These are phyloP conservation scores for Aegilops longissima DNA, from an alignment of 176 grass and related monocot genomes.

Conservation along the genomic window DNA sequence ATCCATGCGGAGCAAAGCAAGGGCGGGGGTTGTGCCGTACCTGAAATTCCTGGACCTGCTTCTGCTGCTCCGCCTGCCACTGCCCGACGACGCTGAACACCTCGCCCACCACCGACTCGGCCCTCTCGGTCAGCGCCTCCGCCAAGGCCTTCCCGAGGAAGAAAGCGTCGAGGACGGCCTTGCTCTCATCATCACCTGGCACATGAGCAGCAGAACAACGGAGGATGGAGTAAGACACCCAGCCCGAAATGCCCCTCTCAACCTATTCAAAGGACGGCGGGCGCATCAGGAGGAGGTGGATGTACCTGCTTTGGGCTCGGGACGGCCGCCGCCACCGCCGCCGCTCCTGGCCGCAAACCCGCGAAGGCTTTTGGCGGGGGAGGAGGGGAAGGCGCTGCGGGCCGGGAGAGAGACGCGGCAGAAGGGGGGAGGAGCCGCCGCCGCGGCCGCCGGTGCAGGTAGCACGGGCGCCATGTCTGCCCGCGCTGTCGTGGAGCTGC, in stretches of 20 bases:
- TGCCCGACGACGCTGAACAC: slow-evolving; percentile 79
- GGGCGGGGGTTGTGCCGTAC: slow-evolving; percentile 2
- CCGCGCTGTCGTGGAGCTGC: background rate
- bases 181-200: slow-evolving; percentile 73
- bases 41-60: slow-evolving; percentile 85
- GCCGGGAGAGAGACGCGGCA: background rate
- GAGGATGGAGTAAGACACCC: background rate
- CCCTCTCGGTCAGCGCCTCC: slow-evolving; percentile 77
- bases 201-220: background rate
- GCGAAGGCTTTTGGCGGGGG: background rate
- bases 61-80: slow-evolving; percentile 97
- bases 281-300: background rate
- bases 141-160: slow-evolving; percentile 94
- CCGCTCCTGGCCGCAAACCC: slow-evolving; percentile 22
- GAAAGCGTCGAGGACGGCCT: slow-evolving; percentile 84
- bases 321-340: slow-evolving; percentile 26
- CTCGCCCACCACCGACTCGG: slow-evolving; percentile 81
- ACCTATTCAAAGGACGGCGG: background rate
- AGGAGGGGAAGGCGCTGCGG: slow-evolving; percentile 1
- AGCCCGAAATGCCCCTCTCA: background rate
- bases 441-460: background rate
- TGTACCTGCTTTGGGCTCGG: slow-evolving; percentile 51
- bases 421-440: background rate
- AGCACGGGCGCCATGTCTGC: slow-evolving; percentile 22
- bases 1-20: background rate